phyloP scores from a whole-genome alignment of 116 monocot species.

The Iris pallida region DNA sequence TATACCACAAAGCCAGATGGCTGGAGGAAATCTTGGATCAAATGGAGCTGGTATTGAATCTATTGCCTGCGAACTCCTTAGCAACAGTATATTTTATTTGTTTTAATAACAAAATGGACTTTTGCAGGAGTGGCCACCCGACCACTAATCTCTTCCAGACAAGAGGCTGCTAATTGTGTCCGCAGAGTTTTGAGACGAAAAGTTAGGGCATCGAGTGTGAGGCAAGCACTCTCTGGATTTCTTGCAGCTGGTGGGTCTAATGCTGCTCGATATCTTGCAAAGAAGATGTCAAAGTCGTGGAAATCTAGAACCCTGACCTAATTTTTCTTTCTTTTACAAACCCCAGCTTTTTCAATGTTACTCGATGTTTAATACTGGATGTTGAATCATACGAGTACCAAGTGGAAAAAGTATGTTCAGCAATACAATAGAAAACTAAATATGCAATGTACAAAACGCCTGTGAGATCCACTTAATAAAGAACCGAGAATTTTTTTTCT shows the following conservation, averaged over 20 bases:
- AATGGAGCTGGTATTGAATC: constrained; percentile 17
- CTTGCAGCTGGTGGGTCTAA: constrained; percentile 68
- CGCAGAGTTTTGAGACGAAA: constrained; percentile 44
- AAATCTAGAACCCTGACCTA: constrained; percentile 31
- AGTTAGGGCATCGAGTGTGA: constrained; percentile 68
- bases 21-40: not conserved
- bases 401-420: too few relatives aligned
- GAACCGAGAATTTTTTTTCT: too few relatives aligned
- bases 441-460: too few relatives aligned
- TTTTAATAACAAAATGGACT: not conserved
- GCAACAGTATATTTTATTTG: not conserved
- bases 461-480: too few relatives aligned
- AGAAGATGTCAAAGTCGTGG: constrained; percentile 82
- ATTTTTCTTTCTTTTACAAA: too few relatives aligned
- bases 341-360: too few relatives aligned
- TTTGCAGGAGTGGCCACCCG: constrained; percentile 23
- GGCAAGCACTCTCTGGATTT: constrained; percentile 72
- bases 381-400: too few relatives aligned
- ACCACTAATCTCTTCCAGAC: constrained; percentile 40
- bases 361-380: too few relatives aligned
- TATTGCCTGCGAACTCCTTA: not conserved
- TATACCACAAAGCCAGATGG: constrained; percentile 24
- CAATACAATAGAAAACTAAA: too few relatives aligned
- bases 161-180: constrained; percentile 40
- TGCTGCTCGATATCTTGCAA: constrained; percentile 62